Conservation (phyloP, 257 asterid species). For the Striga asiatica region DNA sequence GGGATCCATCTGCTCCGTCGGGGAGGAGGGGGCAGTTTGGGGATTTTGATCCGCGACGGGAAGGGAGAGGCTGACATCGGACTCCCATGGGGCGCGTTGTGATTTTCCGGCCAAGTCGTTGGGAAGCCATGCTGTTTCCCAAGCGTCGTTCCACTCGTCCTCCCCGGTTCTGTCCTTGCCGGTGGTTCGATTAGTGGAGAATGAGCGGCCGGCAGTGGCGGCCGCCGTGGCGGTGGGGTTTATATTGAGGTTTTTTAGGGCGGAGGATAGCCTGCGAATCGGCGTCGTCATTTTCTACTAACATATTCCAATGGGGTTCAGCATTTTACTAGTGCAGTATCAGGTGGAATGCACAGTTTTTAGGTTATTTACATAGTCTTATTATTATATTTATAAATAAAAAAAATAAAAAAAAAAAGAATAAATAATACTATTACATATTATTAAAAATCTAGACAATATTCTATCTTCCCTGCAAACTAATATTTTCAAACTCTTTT, state of each 20-base stretch:
- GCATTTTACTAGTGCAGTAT: too few relatives aligned
- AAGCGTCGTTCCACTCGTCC: conserved; percentile 82
- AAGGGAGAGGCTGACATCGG: conserved; percentile 62
- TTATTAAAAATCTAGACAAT: too few relatives aligned
- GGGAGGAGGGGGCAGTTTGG: conserved; percentile 16
- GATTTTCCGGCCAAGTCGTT: conserved; percentile 53
- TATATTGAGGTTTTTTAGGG: conserved; percentile 20
- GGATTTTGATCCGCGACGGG: conserved; percentile 14
- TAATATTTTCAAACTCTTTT: too few relatives aligned
- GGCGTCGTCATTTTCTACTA: too few relatives aligned
- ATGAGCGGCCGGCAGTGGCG: conserved; percentile 17
- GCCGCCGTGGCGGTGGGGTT: conserved; percentile 24
- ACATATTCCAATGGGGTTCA: too few relatives aligned
- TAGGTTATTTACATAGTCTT: too few relatives aligned
- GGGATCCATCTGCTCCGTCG: conserved; percentile 34
- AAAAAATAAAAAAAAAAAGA: too few relatives aligned
- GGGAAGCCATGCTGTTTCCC: conserved; percentile 96
- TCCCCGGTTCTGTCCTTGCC: conserved; percentile 25
- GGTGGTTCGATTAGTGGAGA: conserved; percentile 23
- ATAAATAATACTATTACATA: too few relatives aligned
- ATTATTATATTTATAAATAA: too few relatives aligned
- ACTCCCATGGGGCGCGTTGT: conserved; percentile 68
- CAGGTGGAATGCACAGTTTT: too few relatives aligned
- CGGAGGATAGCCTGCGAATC: conserved; percentile 22
- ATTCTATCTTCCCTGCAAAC: too few relatives aligned